These are phyloP conservation scores for Scutellaria minor DNA, from an alignment of 257 asterid species.

Conservation along the genomic window DNA sequence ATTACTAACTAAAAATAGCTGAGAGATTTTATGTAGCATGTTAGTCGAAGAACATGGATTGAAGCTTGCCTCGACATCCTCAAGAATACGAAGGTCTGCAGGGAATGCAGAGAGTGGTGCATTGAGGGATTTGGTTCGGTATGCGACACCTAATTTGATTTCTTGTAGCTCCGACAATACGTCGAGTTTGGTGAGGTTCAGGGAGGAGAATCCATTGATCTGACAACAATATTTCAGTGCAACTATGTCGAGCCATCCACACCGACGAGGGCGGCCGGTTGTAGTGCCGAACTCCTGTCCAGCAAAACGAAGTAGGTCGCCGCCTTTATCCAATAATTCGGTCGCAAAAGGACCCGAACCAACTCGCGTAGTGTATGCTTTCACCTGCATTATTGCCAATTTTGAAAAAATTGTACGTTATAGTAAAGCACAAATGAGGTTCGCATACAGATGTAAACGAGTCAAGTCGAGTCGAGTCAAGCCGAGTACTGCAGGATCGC, in stretches of 20 bases:
- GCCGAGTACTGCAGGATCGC: too few relatives aligned
- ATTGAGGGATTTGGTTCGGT: conserved; percentile 55
- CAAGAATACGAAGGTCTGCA: conserved; percentile 70
- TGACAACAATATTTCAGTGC: conserved; percentile 84
- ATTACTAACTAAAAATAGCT: conserved; percentile 16
- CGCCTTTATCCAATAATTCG: conserved; percentile 76
- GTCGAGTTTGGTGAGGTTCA: conserved; percentile 95
- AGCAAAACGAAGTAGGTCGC: conserved; percentile 81
- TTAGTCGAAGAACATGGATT: background rate
- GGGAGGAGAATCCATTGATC: conserved; percentile 90
- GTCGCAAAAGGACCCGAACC: conserved; percentile 99
- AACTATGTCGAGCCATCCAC: conserved; percentile 98
- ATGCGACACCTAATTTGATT: conserved; percentile 78
- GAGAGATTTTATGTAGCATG: background rate
- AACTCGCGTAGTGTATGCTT: conserved; percentile 95
- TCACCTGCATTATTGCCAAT: conserved; percentile 63
- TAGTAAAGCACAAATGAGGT: too few relatives aligned
- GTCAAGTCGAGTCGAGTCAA: too few relatives aligned
- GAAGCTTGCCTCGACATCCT: conserved; percentile 70
- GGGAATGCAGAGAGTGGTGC: conserved; percentile 78
- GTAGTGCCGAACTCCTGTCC: conserved; percentile 99
- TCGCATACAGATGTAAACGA: too few relatives aligned
- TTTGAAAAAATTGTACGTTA: background rate
- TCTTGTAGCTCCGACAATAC: conserved; percentile 84
- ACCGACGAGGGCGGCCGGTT: conserved; percentile 98